Percentiles rank a stretch among this genome's conserved stretches.
Conservation (phyloP, 2,329 filamentous ascomycete species). For the Plenodomus tracheiphilus region DNA sequence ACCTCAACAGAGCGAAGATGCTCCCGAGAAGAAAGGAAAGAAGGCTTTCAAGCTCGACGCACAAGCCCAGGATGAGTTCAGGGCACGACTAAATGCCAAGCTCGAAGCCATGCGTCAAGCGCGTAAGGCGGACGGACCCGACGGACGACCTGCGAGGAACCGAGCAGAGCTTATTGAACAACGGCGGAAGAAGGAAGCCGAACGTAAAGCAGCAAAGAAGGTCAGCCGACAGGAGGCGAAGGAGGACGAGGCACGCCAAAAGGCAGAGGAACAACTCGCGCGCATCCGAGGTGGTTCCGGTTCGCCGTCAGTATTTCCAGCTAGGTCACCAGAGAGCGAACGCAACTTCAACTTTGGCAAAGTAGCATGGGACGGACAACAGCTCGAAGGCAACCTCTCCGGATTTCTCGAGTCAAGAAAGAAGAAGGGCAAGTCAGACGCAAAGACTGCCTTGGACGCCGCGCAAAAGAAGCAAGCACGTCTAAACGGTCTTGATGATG, state of each 20-base stretch:
- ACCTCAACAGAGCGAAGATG: constrained; percentile 35
- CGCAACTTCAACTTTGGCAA: constrained; percentile 87
- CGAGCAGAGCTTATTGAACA: constrained; percentile 91
- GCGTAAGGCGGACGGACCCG: constrained; percentile 82
- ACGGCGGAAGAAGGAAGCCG: constrained; percentile 81
- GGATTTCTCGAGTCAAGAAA: constrained; percentile 68
- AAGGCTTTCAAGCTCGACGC: constrained; percentile 37
- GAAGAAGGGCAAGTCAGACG: constrained; percentile 81
- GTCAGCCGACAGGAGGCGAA: constrained; percentile 76
- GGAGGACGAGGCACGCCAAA: constrained; percentile 70
- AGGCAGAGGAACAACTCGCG: constrained; percentile 60
- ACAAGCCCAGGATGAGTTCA: constrained; percentile 70
- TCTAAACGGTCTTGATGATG: constrained; percentile 72
- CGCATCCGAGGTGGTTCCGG: constrained; percentile 63
- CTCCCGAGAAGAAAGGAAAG: constrained; percentile 33
- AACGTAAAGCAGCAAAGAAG: constrained; percentile 87
- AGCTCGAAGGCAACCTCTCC: constrained; percentile 71
- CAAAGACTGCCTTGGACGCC: constrained; percentile 81
- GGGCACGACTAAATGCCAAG: constrained; percentile 76
- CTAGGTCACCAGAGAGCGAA: constrained; percentile 51
- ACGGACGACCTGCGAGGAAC: constrained; percentile 80
- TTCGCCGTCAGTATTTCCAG: constrained; percentile 56
- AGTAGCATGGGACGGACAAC: constrained; percentile 88
- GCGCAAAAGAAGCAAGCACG: constrained; percentile 85
- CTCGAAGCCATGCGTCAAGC: constrained; percentile 84